A percentile compares a stretch with the other conserved stretches of the same genome.
These are phyloP conservation scores for Rhamnella rubrinervis DNA, from an alignment of 331 rosid genomes.

Conservation along the genomic window DNA sequence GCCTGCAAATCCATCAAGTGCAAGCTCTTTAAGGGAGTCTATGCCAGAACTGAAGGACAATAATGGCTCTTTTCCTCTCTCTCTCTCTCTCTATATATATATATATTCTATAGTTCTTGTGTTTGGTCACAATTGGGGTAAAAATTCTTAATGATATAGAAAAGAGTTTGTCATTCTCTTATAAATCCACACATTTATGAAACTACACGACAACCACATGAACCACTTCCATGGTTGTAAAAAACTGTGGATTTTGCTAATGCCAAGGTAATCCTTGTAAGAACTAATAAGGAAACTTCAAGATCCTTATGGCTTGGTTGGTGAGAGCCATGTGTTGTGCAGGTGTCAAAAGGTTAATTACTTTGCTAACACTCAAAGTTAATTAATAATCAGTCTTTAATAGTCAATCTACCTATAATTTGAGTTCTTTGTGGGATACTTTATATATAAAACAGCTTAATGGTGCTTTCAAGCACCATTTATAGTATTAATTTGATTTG, in stretches of 20 bases:
- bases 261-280: background rate
- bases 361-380: slow-evolving; percentile 13
- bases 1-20: too few species aligned
- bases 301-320: background rate
- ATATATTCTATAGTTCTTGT: background rate
- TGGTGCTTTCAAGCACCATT: slow-evolving; percentile 4
- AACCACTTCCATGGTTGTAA: background rate
- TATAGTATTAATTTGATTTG: background rate
- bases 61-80: background rate
- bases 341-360: background rate
- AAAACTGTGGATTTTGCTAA: too few species aligned
- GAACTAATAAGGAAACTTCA: slow-evolving; percentile 10
- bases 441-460: background rate
- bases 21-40: too few species aligned
- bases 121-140: background rate
- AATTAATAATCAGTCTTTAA: background rate
- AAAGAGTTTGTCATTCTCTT: background rate
- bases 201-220: background rate
- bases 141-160: background rate
- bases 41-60: background rate
- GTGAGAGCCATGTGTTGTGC: background rate
- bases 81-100: background rate
- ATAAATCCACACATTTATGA: slow-evolving; percentile 11
- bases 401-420: slow-evolving; percentile 5
- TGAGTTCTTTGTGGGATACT: background rate